phyloP scores from a whole-genome alignment of 306 rosid species.

The Betula pendula region DNA sequence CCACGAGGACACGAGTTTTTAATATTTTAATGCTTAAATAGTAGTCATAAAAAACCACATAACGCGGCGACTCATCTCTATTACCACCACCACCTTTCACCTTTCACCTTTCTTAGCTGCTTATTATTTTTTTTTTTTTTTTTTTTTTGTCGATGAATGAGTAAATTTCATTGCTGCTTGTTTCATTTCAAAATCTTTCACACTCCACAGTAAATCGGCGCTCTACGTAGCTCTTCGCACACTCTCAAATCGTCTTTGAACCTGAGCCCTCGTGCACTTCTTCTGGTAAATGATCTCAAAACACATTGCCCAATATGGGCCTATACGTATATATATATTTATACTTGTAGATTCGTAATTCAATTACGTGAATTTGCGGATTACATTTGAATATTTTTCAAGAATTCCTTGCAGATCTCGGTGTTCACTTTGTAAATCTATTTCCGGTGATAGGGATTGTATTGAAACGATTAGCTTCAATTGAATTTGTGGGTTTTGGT shows the following conservation, averaged over 20 bases:
- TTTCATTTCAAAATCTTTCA: neutral
- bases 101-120: too few species aligned
- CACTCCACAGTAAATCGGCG: neutral
- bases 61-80: neutral
- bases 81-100: neutral
- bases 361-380: neutral
- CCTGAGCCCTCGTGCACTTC: neutral
- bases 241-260: neutral
- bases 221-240: neutral
- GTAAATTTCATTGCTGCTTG: neutral
- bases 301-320: neutral
- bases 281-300: constrained; percentile 10
- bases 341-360: constrained; percentile 1
- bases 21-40: neutral
- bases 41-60: neutral
- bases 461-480: neutral
- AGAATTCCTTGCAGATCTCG: neutral
- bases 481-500: neutral
- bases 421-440: neutral
- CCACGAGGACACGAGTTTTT: neutral
- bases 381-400: neutral
- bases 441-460: neutral
- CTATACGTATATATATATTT: neutral
- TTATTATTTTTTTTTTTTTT: too few species aligned
- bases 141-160: too few species aligned